Evolutionary conservation across 768 basidiomycete species (phyloP), one percentile per base, ranked within the genome.

Genomic region (Leccinum longicurvipes): DNA sequence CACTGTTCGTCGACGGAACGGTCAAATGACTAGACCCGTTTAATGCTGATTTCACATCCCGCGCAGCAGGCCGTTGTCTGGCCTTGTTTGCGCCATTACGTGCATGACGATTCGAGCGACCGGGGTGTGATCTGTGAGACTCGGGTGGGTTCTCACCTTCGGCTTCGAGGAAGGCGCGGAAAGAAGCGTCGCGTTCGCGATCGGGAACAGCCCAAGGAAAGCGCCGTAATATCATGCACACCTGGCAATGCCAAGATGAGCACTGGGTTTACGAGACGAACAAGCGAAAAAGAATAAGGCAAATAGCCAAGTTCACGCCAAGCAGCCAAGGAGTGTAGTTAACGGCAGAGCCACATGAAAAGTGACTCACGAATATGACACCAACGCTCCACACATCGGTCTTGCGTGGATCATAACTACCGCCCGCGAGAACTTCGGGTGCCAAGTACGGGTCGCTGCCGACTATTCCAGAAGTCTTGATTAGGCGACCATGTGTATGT

Each of bases 191-290:
- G 17, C 85, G 85, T 81, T 96, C 96, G 65, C 86, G 79, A 69
- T 99, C 97, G 11, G 97, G 96, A 54, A 98, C 89, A 73, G 93
- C 98, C 97, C 97, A 99, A 5, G 97, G 97, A 79, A 99, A 99
- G 50, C 97, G 83, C 51, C 96, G 82, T 31, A 99, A 82, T 60
- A 97, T 79, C 97, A 99, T 99, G 78, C 97, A 99, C 2, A 72
- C 69, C 69, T 71, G 46, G 17, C 9, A 31, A 47, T 31, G 32
- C 14, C 25, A 12, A 27, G n/a, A 39, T 67, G 39, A 66, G 66
- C 47, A 49, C 29, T 32, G 5, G 25, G 17, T 42, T 61, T 54
- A 57, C 51, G 51, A 48, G 6, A 57, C 7, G 0, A 48, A 19
- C 28, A 61, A 56, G 47, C 41, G 54, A 60, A 39, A n/a, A 53